Evolutionary conservation across 108 stramenopile genomes (phyloP).

Genomic region (Skeletonema tropicum): DNA sequence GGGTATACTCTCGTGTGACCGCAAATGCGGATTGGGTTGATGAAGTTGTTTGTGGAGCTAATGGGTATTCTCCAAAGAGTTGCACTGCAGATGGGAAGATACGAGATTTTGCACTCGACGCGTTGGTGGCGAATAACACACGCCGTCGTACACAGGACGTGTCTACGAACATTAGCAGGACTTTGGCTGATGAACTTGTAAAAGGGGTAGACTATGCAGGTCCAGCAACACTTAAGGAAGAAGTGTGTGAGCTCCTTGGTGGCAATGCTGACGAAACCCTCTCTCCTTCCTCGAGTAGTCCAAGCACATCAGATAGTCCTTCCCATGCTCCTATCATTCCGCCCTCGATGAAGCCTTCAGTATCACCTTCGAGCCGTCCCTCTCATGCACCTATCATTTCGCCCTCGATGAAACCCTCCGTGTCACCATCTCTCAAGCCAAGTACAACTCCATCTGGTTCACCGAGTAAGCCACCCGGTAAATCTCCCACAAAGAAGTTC

Average conservation of each 20-base stretch:
- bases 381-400: no score
- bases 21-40: conserved; percentile 50
- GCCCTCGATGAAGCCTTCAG: no score
- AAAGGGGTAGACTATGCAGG: neutral
- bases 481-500: neutral
- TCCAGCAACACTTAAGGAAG: neutral
- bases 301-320: no score
- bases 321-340: no score
- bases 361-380: no score
- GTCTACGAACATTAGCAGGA: neutral
- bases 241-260: neutral
- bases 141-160: neutral
- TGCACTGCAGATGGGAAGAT: neutral
- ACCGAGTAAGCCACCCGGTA: neutral
- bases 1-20: conserved; percentile 46
- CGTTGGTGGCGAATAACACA: neutral
- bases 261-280: neutral
- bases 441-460: neutral
- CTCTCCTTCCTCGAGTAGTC: no score
- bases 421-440: neutral
- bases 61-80: neutral
- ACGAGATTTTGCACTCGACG: neutral
- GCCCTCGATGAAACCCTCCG: neutral
- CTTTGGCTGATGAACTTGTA: neutral
- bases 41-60: conserved; percentile 24